Base-by-base conservation (phyloP, 352 stramenopile genomes). In the Phytophthora brassicae region DNA sequence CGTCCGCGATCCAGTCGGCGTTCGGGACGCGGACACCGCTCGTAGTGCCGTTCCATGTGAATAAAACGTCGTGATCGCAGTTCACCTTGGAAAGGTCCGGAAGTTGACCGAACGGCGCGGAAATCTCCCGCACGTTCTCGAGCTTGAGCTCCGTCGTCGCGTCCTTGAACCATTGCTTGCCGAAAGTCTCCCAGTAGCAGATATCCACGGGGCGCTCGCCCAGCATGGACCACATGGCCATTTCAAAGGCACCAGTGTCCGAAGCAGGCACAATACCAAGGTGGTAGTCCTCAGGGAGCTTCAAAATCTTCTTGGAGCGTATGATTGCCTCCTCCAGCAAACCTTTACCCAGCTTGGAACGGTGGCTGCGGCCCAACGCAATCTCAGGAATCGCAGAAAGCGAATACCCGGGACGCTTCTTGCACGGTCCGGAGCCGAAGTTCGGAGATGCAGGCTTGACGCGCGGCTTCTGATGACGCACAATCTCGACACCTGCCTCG, bases 211-310 rank as follows among this genome's bases (percentile, higher is more conserved):
- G 97, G 0, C 89, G 79, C 28, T 80, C 76, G 29, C 97, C 97
- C 19, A 99, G 85, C 81, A 99, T 96, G 66, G 89, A 98, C 97
- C 97, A 99, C 97, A 99, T 99, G 43, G 97, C 97, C 97, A 99
- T 99, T 79, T 99, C 97, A 68, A 98, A 99, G 13, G 97, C 97
- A 24, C 97, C 97, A 23, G 97, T 99, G 75, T 99, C 97, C 7
- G 94, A 99, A 38, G 96, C 97, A 33, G 97, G 97, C 35, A 99
- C 97, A 59, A 99, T 99, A 42, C 96, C 96, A 12, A 98, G 71
- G 20, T 91, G 79, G 76, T 99, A 99, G 66, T 98, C 84, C 14
- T 98, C 86, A 19, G 97, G 97, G 17, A 99, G 74, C 51, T 88
- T 81, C 17, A 99, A 75, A 50, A 99, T 82, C 29, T 89, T 80